Evolutionary conservation across 83 land plant genomes (phyloP), one percentile per base, ranked within the genome.

Genomic region (Isoetes engelmannii): DNA sequence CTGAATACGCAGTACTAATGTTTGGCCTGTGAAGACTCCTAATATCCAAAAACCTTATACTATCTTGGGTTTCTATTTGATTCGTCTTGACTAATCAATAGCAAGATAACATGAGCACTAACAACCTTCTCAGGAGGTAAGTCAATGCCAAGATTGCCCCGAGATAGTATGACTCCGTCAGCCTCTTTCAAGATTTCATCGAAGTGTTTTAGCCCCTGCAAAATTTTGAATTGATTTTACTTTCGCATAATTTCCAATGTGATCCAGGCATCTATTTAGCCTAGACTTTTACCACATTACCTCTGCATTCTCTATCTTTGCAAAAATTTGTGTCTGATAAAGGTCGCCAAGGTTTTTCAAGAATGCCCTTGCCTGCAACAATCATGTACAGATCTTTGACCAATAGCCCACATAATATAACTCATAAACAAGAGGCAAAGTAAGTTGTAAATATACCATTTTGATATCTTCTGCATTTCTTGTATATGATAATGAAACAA

Each of bases 131-230:
- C 67, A 13, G 67, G 41, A 9, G 67, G 67, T 41, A 64, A 47
- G 41, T 64, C 67, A 9, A 64, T 64, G n/a, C 67, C 67, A 64
- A 64, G 67, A 47, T 64, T 64, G n/a, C 67, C 67, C 9, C 67
- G 67, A 37, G 67, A 64, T 41, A 64, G 4, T 9, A 64, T 64
- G 9, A 64, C 45, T 0, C 67, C 67, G 45, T 64, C 67, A 12
- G 67, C 67, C 17, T 64, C 67, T 44, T 44, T 64, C 49, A 64
- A 41, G 9, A 64, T 64, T 12, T 64, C 67, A 64, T 64, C 67
- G 3, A 64, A 64, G 47, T 64, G 67, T 44, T 44, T 64, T 12
- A 64, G 47, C 8, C 67, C 67, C 63, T 60, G 28, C 20, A 60
- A 51, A 12, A 51, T 1, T 51, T 12, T 1, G 0, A 51, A 51